Conservation (phyloP, 805 yeast species). For the Yamadazyma phyllophila region DNA sequence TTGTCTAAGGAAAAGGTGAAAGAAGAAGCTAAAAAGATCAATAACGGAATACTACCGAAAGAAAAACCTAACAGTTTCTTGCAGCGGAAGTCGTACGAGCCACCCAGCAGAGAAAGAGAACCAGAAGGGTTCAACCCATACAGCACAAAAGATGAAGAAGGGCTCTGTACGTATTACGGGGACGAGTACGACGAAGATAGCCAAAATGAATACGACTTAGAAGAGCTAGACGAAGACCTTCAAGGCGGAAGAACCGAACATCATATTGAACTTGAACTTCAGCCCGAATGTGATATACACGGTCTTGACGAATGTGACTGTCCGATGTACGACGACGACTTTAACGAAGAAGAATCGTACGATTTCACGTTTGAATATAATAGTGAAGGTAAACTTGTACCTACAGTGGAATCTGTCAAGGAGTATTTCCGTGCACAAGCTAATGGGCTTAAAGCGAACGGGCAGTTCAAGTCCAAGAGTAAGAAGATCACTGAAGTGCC, state of each 20-base stretch:
- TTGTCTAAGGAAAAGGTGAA: too few species aligned
- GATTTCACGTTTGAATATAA: constrained; percentile 47
- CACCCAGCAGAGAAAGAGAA: neutral
- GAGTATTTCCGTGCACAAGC: constrained; percentile 12
- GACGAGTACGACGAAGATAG: constrained; percentile 20
- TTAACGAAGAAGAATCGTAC: constrained; percentile 39
- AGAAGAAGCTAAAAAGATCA: too few species aligned
- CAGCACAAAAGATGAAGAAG: constrained; percentile 40
- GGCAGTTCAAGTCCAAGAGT: neutral
- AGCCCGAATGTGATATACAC: constrained; percentile 31
- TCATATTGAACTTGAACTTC: constrained; percentile 43
- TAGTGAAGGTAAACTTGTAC: constrained; percentile 37
- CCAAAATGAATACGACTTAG: constrained; percentile 40
- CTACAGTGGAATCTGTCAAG: constrained; percentile 28
- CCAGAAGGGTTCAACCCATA: constrained; percentile 29
- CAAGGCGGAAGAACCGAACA: constrained; percentile 33
- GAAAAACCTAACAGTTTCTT: neutral
- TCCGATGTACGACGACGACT: constrained; percentile 18
- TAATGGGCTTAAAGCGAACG: constrained; percentile 9
- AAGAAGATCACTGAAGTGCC: constrained; percentile 22
- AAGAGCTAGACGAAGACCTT: constrained; percentile 28
- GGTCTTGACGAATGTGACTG: constrained; percentile 28
- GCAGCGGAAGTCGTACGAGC: neutral
- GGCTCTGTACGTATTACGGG: constrained; percentile 30
- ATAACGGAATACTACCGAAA: neutral